Evolutionary conservation across 768 basidiomycete genomes (phyloP).

Genomic region (Suillus subluteus): DNA sequence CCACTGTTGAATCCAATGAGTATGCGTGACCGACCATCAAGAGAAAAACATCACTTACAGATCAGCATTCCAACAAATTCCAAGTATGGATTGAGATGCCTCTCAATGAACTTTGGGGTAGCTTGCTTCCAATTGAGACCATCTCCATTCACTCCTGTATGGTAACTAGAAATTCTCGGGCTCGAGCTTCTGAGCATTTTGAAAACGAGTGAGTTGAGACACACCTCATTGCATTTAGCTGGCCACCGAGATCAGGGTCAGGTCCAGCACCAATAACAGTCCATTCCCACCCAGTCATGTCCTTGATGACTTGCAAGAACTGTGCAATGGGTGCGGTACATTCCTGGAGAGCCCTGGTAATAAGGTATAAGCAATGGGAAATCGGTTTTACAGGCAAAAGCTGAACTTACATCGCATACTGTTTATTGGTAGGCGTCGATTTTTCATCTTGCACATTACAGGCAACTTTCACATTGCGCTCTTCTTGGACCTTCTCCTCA

Average conservation of each 20-base stretch:
- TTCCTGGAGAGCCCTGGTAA: neutral
- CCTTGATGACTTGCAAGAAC: slow-evolving; percentile 1
- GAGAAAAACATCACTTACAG: neutral
- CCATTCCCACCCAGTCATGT: slow-evolving; percentile 1
- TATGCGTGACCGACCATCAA: neutral
- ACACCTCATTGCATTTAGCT: neutral
- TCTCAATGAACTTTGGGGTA: neutral
- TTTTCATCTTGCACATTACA: neutral
- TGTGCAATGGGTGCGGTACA: neutral
- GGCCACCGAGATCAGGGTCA: neutral
- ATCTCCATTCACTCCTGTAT: neutral
- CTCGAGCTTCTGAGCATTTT: neutral
- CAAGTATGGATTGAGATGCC: neutral
- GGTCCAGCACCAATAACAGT: neutral
- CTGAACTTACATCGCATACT: neutral
- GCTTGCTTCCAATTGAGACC: neutral
- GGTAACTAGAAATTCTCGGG: neutral
- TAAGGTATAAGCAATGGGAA: neutral
- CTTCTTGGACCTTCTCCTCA: neutral
- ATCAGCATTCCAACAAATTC: neutral
- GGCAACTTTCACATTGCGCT: neutral
- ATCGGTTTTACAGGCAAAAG: neutral
- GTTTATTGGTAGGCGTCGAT: neutral
- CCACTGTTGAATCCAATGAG: neutral
- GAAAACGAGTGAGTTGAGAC: neutral